Evolutionary conservation across 2,329 filamentous ascomycete genomes (phyloP).

Genomic region (Fusarium paranaense): DNA sequence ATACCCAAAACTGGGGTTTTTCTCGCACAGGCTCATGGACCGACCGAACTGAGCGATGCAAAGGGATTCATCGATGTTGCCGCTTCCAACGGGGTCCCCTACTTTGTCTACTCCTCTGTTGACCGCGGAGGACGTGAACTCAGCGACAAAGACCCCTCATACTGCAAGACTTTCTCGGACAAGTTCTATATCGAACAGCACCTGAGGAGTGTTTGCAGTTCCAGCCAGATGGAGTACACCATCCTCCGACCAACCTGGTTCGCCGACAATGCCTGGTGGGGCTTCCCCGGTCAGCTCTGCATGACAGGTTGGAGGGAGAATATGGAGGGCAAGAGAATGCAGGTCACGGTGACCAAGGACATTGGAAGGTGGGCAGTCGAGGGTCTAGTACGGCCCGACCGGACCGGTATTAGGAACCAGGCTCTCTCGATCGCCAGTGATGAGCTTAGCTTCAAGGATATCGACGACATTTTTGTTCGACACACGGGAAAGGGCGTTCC

Average conservation of each 20-base stretch:
- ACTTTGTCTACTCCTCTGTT: constrained; percentile 72
- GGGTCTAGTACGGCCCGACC: constrained; percentile 29
- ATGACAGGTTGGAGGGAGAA: constrained; percentile 44
- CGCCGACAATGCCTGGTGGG: constrained; percentile 42
- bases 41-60: constrained; percentile 59
- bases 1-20: constrained; percentile 32
- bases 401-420: constrained; percentile 30
- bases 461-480: constrained; percentile 31
- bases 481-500: constrained; percentile 37
- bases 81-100: constrained; percentile 60
- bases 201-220: constrained; percentile 54
- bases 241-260: constrained; percentile 47
- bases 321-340: constrained; percentile 42
- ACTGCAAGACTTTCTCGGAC: constrained; percentile 49
- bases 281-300: constrained; percentile 40
- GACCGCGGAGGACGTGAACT: constrained; percentile 73
- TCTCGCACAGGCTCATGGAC: constrained; percentile 49
- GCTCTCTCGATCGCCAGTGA: constrained; percentile 43
- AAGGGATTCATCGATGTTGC: constrained; percentile 65
- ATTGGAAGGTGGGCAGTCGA: constrained; percentile 42
- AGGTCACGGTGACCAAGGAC: constrained; percentile 41
- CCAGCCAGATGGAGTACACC: constrained; percentile 41
- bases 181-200: constrained; percentile 72
- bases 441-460: constrained; percentile 37
- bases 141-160: constrained; percentile 49